phyloP scores from a whole-genome alignment of 2,329 filamentous ascomycete species.

The Lachnum nothofagi region DNA sequence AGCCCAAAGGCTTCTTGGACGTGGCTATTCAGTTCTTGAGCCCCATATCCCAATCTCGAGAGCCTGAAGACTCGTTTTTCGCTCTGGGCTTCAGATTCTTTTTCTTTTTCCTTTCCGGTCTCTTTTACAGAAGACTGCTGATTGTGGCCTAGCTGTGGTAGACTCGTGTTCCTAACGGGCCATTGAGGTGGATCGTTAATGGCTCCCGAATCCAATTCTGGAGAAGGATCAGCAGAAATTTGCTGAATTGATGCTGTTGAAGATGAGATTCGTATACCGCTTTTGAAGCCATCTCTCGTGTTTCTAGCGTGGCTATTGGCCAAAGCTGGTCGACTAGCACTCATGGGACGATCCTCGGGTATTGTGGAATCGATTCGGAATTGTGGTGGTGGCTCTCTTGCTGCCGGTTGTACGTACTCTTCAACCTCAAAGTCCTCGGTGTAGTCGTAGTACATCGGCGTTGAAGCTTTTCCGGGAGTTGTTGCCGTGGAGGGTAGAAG shows the following conservation, averaged over 20 bases:
- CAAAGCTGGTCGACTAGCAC: constrained; percentile 14
- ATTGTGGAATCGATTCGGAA: constrained; percentile 30
- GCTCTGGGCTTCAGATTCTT: background rate
- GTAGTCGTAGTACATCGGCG: constrained; percentile 34
- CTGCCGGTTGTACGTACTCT: constrained; percentile 12
- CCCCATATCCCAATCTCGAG: constrained; percentile 20
- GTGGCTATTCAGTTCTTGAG: constrained; percentile 23
- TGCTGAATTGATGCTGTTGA: constrained; percentile 13
- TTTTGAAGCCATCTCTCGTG: constrained; percentile 4
- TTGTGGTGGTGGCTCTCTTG: constrained; percentile 24
- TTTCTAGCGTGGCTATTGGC: constrained; percentile 2
- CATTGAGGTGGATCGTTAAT: background rate
- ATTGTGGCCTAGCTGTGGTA: background rate
- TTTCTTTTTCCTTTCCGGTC: no score
- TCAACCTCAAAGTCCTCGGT: constrained; percentile 33
- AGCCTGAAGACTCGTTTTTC: constrained; percentile 13
- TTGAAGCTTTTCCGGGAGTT: constrained; percentile 25
- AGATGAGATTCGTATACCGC: constrained; percentile 15
- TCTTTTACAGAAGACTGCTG: background rate
- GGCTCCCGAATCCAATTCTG: background rate
- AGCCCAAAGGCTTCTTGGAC: constrained; percentile 28
- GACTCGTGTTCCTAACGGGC: background rate
- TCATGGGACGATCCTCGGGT: constrained; percentile 27
- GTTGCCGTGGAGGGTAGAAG: constrained; percentile 23
- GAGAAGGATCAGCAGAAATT: background rate